A percentile compares a stretch with the other conserved stretches of the same genome.
These are phyloP conservation scores for Aureobasidium leucospermi DNA, from an alignment of 2,329 filamentous ascomycete species.

Conservation along the genomic window DNA sequence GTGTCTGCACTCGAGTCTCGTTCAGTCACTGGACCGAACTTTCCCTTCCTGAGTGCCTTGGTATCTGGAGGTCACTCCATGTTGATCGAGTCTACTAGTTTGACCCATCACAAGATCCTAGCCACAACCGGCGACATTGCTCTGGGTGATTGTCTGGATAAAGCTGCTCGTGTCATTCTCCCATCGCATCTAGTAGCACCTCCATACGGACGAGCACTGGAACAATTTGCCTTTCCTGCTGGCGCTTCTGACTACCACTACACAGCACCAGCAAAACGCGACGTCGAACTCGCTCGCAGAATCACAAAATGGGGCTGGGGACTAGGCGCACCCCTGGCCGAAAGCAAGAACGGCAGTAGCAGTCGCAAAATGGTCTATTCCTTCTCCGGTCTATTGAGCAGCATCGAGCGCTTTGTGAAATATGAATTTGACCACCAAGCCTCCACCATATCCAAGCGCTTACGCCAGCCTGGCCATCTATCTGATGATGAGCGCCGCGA, in stretches of 20 bases:
- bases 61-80: constrained; percentile 90
- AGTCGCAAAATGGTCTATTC: constrained; percentile 55
- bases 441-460: constrained; percentile 25
- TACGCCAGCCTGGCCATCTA: constrained; percentile 35
- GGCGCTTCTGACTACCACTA: constrained; percentile 46
- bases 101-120: constrained; percentile 65
- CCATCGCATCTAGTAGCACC: constrained; percentile 56
- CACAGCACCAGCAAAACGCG: constrained; percentile 49
- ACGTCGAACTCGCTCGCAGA: constrained; percentile 49
- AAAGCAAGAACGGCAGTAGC: constrained; percentile 36
- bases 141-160: constrained; percentile 86
- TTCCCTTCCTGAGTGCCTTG: constrained; percentile 82
- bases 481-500: constrained; percentile 54
- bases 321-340: constrained; percentile 59
- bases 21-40: constrained; percentile 37
- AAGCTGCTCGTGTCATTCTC: constrained; percentile 69
- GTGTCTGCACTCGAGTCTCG: constrained; percentile 50
- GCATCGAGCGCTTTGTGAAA: constrained; percentile 52
- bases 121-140: constrained; percentile 72
- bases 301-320: constrained; percentile 55
- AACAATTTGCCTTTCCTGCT: constrained; percentile 66
- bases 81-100: constrained; percentile 63
- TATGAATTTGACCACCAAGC: constrained; percentile 22
- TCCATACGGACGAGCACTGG: constrained; percentile 75
- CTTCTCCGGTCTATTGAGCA: constrained; percentile 65